Evolutionary conservation across 1,284 basidiomycete species (phyloP), one percentile per base, ranked within the genome.

Genomic region (Leccinum solheimii): DNA sequence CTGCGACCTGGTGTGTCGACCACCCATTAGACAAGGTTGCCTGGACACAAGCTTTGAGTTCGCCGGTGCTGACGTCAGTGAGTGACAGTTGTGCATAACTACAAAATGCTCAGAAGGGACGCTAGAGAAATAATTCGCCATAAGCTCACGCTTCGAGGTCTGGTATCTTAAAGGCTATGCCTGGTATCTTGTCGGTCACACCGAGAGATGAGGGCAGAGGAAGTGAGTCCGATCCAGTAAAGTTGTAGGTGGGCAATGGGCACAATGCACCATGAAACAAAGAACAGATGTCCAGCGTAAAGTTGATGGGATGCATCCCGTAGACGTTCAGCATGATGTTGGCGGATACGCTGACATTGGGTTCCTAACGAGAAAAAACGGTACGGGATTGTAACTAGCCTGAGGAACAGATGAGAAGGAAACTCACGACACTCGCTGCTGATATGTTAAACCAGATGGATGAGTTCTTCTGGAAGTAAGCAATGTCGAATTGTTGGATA

Each of bases 11-110:
- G 62, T 86, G 85, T 0, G 87, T 85, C 1, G 94, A 92, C 85
- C 89, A 90, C 10, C 96, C 95, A 72, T 98, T 99, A 21, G 92
- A 88, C 4, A 98, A 80, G 1, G 95, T 97, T 8, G 94, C 86
- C 75, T 97, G 94, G 3, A 98, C 82, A 69, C 96, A 99, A 0
- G 94, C 94, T 52, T 90, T 92, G 62, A 92, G 81, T 5, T 86
- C 76, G 52, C 86, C 86, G 1, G 90, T 90, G 54, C 80, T 78
- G 43, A 86, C 80, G 64, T 94, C 86, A 1, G 81, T 83, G 26
- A 98, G 82, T 9, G 88, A 85, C 57, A 99, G 79, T 65, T 94
- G 91, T 0, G 88, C 95, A 66, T 88, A 94, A 30, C 70, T 72
- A 36, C n/a, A 50, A 1, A 45, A 57, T 9, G 45, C 10, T 72